These are phyloP conservation scores for Tardiomyces digboiensis DNA, from an alignment of 1,139 yeast genomes.

Conservation along the genomic window DNA sequence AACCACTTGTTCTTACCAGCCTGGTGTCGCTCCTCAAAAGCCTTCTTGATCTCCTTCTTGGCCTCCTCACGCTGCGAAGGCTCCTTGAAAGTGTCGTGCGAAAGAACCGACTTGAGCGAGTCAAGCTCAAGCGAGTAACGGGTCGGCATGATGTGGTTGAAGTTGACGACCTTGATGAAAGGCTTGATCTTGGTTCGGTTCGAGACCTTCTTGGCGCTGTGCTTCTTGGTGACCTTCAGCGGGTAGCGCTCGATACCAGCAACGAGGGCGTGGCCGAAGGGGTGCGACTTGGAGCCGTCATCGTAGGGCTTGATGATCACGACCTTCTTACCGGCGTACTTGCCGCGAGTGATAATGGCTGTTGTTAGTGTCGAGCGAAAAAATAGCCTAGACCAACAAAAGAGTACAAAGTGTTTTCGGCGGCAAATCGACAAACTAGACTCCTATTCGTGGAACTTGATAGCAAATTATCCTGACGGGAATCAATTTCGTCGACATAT, in stretches of 20 bases:
- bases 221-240: conserved; percentile 90
- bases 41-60: conserved; percentile 98
- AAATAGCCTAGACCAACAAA: no score
- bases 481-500: no score
- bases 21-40: conserved; percentile 99
- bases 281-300: conserved; percentile 98
- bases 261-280: conserved; percentile 99
- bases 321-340: conserved; percentile 99
- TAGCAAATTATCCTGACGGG: no score
- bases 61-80: conserved; percentile 99
- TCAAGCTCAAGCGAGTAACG: conserved; percentile 99
- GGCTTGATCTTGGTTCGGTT: conserved; percentile 99
- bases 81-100: conserved; percentile 93
- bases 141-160: conserved; percentile 99
- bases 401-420: no score
- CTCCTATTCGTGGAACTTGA: no score
- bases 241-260: conserved; percentile 99
- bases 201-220: conserved; percentile 94
- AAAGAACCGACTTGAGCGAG: conserved; percentile 83
- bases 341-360: conserved; percentile 99
- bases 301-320: conserved; percentile 98
- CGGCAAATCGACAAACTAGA: no score
- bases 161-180: conserved; percentile 98
- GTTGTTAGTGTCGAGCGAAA: conserved; percentile 3
- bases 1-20: conserved; percentile 99